Evolutionary conservation across 169 alveolate species (phyloP), one percentile per base, ranked within the genome.

Genomic region (Plasmodium malariae): DNA sequence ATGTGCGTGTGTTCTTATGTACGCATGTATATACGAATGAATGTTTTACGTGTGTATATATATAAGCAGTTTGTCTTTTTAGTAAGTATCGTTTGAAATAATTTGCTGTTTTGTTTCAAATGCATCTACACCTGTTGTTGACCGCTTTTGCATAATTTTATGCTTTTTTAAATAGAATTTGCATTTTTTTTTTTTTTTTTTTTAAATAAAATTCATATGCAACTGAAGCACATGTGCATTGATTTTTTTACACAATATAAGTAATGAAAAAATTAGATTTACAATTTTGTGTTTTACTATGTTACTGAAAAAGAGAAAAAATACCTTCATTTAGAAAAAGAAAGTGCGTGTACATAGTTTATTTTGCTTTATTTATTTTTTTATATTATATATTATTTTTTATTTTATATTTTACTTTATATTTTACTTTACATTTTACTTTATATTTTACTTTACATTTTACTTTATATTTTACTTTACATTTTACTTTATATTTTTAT

Each of bases 171-270:
- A 30, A 62, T 62, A 62, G 48, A 30, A 30, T 30, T 62, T 62
- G n/a, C 48, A 14, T 62, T 62, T 11, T 62, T 62, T 62, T 62
- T 55, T 55, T 55, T 55, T 55, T 55, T 62, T 62, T 62, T 62
- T 62, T 62, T 62, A 62, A 62, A 32, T 62, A 14, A 62, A 62
- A 24, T n/a, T 2, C 19, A 6, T 2, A 24, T 9, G 2, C 17
- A 21, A 60, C 71, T 26, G 40, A 60, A 60, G 19, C 11, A 60
- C 49, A 60, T 9, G 71, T 51, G 62, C 71, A 60, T 45, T 30
- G 11, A 55, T 17, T 9, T 60, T 26, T 26, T 60, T 7, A 40
- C n/a, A 40, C 49, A 60, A 26, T 30, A 60, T 6, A 60, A 28
- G 11, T 24, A 55, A 7, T 54, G 34, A 26, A 60, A 21, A 60